Percentiles rank a stretch among this genome's conserved stretches.
These are phyloP conservation scores for Cordyceps tenuipes DNA, from an alignment of 2,329 filamentous ascomycete genomes.

Conservation along the genomic window DNA sequence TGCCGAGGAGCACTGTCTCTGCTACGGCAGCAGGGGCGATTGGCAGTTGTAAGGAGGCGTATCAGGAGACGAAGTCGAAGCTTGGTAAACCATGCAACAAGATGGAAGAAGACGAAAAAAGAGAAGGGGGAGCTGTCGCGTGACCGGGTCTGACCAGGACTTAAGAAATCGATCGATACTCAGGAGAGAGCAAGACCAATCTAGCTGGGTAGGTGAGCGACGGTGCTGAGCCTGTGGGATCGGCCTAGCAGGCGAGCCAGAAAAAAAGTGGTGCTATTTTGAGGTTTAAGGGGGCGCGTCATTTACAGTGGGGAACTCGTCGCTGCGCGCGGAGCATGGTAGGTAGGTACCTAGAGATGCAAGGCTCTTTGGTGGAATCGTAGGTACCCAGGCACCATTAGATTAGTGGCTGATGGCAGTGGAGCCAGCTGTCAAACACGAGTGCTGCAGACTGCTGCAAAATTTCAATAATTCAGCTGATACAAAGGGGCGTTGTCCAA, in stretches of 20 bases:
- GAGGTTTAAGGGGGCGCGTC: slow-evolving; percentile 10
- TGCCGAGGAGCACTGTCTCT: background rate
- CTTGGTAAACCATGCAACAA: background rate
- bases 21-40: background rate
- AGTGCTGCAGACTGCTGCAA: slow-evolving; percentile 1
- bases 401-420: background rate
- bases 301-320: background rate
- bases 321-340: background rate
- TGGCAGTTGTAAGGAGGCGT: background rate
- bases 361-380: background rate
- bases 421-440: background rate
- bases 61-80: background rate
- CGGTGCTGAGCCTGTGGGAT: slow-evolving; percentile 3
- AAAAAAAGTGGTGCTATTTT: slow-evolving; percentile 4
- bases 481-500: background rate
- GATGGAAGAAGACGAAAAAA: background rate
- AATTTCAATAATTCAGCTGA: background rate
- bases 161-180: slow-evolving; percentile 3
- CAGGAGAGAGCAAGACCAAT: slow-evolving; percentile 7
- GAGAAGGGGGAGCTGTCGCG: slow-evolving; percentile 5
- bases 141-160: slow-evolving; percentile 4
- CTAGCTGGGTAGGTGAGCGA: background rate
- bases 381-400: background rate
- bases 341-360: background rate
- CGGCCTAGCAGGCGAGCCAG: slow-evolving; percentile 1